A percentile compares a stretch with the other conserved stretches of the same genome.
phyloP scores from a whole-genome alignment of 345 rosid genomes.

The Sisymbrium irio region DNA sequence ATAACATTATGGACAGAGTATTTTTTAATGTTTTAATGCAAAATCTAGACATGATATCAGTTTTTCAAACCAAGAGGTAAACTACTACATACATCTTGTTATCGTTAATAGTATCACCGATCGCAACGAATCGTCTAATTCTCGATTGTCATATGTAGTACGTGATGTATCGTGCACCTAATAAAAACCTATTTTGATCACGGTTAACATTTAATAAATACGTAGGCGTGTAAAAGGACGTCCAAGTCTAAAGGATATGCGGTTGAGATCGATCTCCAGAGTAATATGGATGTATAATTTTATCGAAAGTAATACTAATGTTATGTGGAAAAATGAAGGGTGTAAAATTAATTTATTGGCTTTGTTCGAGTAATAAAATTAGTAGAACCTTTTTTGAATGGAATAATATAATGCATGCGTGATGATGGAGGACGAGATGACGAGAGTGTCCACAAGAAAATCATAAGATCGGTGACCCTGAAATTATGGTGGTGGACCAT shows the following conservation, averaged over 20 bases:
- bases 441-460: conserved; percentile 29
- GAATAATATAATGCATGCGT: conserved; percentile 29
- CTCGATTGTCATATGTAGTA: background rate
- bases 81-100: background rate
- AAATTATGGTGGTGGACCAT: conserved; percentile 57
- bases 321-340: too few relatives aligned
- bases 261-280: background rate
- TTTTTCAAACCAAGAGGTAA: background rate
- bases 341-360: conserved; percentile 21
- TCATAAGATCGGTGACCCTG: conserved; percentile 42
- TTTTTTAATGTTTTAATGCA: background rate
- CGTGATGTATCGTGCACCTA: background rate
- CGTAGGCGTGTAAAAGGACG: background rate
- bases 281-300: background rate
- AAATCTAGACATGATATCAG: background rate
- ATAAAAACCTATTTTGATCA: background rate
- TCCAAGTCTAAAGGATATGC: background rate
- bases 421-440: conserved; percentile 29
- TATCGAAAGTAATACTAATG: background rate
- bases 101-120: background rate
- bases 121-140: background rate
- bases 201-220: background rate
- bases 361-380: background rate
- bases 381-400: background rate
- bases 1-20: background rate